Evolutionary conservation across 352 stramenopile species (phyloP).

Genomic region (Pythium phragmitis): DNA sequence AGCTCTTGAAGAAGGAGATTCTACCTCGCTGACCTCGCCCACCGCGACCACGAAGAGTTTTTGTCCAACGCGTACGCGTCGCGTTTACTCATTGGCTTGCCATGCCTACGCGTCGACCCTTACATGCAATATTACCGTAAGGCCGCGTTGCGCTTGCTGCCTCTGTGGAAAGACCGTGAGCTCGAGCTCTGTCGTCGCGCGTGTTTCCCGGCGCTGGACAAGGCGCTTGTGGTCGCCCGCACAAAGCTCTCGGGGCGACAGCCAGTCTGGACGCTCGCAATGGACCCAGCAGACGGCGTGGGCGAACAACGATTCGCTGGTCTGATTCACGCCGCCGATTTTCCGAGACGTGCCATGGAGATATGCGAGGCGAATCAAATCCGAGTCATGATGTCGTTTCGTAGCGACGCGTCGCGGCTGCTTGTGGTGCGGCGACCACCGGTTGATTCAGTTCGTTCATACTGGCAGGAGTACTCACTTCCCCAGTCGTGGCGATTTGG

Average conservation of each 20-base stretch:
- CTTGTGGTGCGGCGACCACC: not conserved
- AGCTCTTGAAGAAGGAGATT: constrained; percentile 4
- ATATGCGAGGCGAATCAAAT: not conserved
- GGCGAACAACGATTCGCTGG: not conserved
- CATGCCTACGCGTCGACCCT: not conserved
- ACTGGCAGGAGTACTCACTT: not conserved
- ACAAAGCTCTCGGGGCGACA: not conserved
- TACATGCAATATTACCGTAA: not conserved
- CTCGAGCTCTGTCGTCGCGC: not conserved
- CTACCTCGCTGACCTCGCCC: not conserved
- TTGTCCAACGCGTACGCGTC: not conserved
- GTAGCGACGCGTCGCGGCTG: not conserved
- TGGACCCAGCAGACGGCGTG: not conserved
- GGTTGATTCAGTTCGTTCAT: not conserved
- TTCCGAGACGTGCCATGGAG: not conserved
- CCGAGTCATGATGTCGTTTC: not conserved
- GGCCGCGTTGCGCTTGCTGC: not conserved
- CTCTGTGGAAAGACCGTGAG: not conserved
- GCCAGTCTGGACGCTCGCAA: not conserved
- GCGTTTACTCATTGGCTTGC: not conserved
- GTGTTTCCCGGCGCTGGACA: not conserved
- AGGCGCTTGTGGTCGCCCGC: not conserved
- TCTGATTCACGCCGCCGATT: not conserved
- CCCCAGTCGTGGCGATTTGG: not conserved
- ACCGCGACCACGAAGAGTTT: not conserved